Evolutionary conservation across 2,329 filamentous ascomycete species (phyloP).

Genomic region (Aureobasidium melanogenum): DNA sequence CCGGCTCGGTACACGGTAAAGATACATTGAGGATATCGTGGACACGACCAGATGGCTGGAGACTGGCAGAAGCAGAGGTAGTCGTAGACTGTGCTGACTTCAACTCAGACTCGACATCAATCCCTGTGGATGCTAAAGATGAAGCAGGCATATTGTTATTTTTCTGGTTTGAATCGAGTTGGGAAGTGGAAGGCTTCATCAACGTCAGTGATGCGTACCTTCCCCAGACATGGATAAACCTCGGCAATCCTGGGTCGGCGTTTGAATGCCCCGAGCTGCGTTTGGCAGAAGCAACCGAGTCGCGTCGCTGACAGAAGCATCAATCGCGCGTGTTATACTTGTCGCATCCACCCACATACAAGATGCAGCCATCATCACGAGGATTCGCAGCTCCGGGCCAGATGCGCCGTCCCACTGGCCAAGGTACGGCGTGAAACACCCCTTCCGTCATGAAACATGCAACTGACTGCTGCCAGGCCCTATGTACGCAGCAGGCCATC

Average conservation of each 20-base stretch:
- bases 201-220: not conserved
- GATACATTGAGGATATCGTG: slow-evolving; percentile 22
- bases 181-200: not conserved
- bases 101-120: slow-evolving; percentile 27
- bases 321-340: not conserved
- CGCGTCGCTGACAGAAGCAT: not conserved
- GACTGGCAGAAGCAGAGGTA: not conserved
- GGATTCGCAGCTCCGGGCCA: not conserved
- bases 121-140: slow-evolving; percentile 24
- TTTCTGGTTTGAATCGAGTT: not conserved
- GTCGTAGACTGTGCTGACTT: slow-evolving; percentile 19
- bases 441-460: not conserved
- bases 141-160: slow-evolving; percentile 20
- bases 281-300: slow-evolving; percentile 5
- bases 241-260: not conserved
- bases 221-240: not conserved
- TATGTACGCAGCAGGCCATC: slow-evolving; percentile 33
- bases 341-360: not conserved
- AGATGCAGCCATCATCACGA: slow-evolving; percentile 9
- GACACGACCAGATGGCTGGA: not conserved
- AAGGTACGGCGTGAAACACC: not conserved
- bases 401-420: slow-evolving; percentile 4
- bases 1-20: slow-evolving; percentile 24
- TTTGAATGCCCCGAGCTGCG: not conserved
- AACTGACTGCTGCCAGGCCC: slow-evolving; percentile 27